Conservation (phyloP, 495 filamentous ascomycete genomes). For the Hypoxylon trugodes region DNA sequence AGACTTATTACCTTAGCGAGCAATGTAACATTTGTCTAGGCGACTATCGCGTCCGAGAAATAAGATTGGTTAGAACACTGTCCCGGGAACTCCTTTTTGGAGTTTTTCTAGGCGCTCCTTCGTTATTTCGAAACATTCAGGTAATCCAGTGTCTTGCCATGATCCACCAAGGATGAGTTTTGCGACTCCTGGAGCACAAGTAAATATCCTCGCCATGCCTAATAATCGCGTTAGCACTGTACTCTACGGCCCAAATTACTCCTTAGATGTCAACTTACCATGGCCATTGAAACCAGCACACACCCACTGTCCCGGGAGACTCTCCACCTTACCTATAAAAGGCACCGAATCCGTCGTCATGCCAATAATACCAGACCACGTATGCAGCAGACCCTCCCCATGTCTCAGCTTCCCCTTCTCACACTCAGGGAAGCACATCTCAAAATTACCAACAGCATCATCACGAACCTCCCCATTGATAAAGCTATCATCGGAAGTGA, state of each 20-base stretch:
- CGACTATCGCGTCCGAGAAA: too few relatives aligned
- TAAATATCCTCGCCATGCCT: constrained; percentile 47
- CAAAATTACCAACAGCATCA: constrained; percentile 34
- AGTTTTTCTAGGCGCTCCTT: constrained; percentile 30
- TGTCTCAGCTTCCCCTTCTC: constrained; percentile 22
- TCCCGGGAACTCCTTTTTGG: constrained; percentile 19
- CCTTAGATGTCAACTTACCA: constrained; percentile 18
- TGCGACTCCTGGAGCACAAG: constrained; percentile 35
- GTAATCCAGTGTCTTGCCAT: constrained; percentile 43
- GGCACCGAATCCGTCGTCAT: constrained; percentile 46
- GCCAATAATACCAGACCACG: constrained; percentile 46
- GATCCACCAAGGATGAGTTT: constrained; percentile 41
- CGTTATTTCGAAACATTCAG: constrained; percentile 44
- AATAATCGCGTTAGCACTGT: constrained; percentile 4
- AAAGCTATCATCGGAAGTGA: constrained; percentile 29
- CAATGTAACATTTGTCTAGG: too few relatives aligned
- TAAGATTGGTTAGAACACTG: constrained; percentile 28
- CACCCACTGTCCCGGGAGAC: constrained; percentile 38
- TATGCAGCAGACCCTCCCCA: constrained; percentile 37
- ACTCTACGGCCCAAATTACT: background rate
- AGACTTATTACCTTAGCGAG: too few relatives aligned
- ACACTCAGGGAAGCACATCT: constrained; percentile 29
- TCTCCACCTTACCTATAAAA: constrained; percentile 35
- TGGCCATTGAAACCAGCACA: constrained; percentile 46
- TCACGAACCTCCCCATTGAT: constrained; percentile 38